Evolutionary conservation across 108 stramenopile species (phyloP), one percentile per base, ranked within the genome.

Genomic region (Skeletonema potamos): DNA sequence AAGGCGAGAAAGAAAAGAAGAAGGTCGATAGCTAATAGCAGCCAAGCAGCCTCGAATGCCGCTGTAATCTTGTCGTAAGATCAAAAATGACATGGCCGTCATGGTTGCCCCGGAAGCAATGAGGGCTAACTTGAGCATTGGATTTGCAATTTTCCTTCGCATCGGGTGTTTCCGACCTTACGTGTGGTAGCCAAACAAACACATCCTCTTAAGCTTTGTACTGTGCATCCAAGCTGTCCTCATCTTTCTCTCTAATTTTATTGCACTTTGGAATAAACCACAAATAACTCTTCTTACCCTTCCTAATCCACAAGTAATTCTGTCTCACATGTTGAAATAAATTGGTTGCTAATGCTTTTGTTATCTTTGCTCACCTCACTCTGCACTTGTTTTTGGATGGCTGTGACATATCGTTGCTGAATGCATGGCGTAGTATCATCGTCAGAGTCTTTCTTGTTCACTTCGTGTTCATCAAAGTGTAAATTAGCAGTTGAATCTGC

Each of bases 181-280:
- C 24, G n/a, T 77, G 69, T 26, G 76, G 76, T 13, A 77, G n/a
- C 76, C 76, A 77, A 27, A 77, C 54, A 17, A 32, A 64, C 4
- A 77, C 70, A 59, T 71, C 70, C 6, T 62, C 63, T 71, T 13
- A n/a, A n/a, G 69, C 69, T 34, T 20, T 22, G 12, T 55, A 27
- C 4, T 41, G 1, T 28, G n/a, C n/a, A n/a, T n/a, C n/a, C n/a
- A 76, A 20, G 0, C 43, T 60, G 3, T 56, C 58, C 7, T 34
- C 34, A 6, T 34, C 34, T 34, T 34, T 34, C 34, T 34, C 34
- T 34, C 34, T 34, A 34, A 7, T 34, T 34, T 34, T 34, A 7
- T 34, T 34, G 28, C 58, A 59, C 33, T 43, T 65, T 20, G 36
- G 59, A 4, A 46, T 58, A 69, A 61, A 30, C 6, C 9, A 39